These are phyloP conservation scores for Lyophyllum decastes DNA, from an alignment of 768 basidiomycete species.

Conservation along the genomic window DNA sequence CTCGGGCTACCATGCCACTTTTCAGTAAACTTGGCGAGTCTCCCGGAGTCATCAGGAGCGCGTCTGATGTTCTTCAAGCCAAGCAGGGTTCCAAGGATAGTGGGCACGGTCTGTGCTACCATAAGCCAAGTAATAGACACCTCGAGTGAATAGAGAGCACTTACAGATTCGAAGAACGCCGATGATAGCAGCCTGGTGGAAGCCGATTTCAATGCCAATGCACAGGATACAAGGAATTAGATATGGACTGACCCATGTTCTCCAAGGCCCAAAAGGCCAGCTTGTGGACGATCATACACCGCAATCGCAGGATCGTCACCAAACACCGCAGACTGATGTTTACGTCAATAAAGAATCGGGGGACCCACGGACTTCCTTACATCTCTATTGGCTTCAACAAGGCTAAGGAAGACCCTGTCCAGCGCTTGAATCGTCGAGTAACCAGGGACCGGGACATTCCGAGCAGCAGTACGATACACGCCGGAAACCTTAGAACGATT, in stretches of 20 bases:
- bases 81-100: constrained; percentile 46
- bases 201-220: background rate
- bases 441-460: constrained; percentile 26
- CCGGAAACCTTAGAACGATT: constrained; percentile 33
- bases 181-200: constrained; percentile 30
- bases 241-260: constrained; percentile 27
- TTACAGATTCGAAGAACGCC: constrained; percentile 41
- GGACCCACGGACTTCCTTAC: constrained; percentile 25
- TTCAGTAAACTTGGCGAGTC: constrained; percentile 40
- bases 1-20: constrained; percentile 29
- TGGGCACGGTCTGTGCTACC: constrained; percentile 39
- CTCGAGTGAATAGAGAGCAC: constrained; percentile 2
- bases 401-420: constrained; percentile 35
- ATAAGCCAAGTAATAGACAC: background rate
- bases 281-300: constrained; percentile 22
- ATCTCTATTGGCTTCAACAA: constrained; percentile 40
- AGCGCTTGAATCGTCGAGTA: constrained; percentile 26
- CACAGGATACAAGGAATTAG: constrained; percentile 3
- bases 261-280: constrained; percentile 33
- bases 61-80: constrained; percentile 40
- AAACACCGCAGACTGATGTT: constrained; percentile 23
- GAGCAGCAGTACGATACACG: constrained; percentile 38
- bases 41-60: constrained; percentile 38
- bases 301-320: constrained; percentile 20
- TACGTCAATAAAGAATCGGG: background rate